Evolutionary conservation across 139 green algal genomes (phyloP).

Genomic region (Coelastrella sp.): DNA sequence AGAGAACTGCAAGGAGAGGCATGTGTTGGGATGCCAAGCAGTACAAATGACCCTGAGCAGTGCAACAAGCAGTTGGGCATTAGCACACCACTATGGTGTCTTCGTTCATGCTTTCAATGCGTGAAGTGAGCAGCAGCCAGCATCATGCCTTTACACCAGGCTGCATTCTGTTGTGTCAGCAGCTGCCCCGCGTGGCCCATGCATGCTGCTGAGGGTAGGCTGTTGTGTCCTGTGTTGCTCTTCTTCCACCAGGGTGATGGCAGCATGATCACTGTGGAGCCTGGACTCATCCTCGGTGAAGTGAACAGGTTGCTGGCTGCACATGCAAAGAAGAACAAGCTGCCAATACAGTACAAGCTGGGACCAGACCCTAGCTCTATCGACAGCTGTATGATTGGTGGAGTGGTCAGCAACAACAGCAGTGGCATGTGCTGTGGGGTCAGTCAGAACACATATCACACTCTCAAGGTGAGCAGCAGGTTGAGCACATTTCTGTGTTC

Average conservation of each 20-base stretch:
- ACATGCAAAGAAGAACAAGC: constrained; percentile 80
- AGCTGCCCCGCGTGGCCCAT: no score
- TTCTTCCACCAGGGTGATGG: constrained; percentile 82
- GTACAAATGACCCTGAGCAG: no score
- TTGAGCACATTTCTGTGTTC: no score
- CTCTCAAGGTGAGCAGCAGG: constrained; percentile 81
- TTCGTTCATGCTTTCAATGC: no score
- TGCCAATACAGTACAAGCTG: constrained; percentile 97
- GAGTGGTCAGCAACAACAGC: constrained; percentile 98
- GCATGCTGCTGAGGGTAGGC: not conserved
- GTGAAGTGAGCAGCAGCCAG: not conserved
- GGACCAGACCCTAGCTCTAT: constrained; percentile 96
- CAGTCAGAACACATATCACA: constrained; percentile 95
- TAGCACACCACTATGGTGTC: no score
- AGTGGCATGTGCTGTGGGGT: constrained; percentile 99
- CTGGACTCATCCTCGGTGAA: constrained; percentile 95
- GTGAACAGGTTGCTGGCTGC: constrained; percentile 91
- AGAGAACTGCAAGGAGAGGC: no score
- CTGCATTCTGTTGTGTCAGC: no score
- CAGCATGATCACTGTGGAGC: constrained; percentile 93
- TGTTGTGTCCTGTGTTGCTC: not conserved
- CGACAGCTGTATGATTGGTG: constrained; percentile 89
- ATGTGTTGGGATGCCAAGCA: no score
- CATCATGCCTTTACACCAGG: no score
- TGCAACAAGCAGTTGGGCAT: no score